Conservation (phyloP, 2,329 filamentous ascomycete species). For the Eutypa lata region DNA sequence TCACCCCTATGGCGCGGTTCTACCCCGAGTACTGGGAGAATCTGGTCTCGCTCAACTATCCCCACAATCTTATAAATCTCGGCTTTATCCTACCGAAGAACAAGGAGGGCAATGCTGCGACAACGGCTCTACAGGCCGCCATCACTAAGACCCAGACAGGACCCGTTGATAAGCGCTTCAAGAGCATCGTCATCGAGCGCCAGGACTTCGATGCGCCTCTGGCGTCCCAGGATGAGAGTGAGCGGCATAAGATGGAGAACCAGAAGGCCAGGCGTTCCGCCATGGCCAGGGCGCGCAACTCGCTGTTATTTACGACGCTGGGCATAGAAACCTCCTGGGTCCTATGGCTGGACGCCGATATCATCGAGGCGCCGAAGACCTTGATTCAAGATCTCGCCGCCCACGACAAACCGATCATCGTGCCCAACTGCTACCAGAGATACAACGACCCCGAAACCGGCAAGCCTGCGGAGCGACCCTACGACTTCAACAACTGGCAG, state of each 20-base stretch:
- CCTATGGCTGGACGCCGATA: constrained; percentile 90
- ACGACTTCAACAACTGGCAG: constrained; percentile 98
- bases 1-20: constrained; percentile 91
- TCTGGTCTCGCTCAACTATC: constrained; percentile 76
- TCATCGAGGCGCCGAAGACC: constrained; percentile 79
- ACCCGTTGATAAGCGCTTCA: constrained; percentile 77
- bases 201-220: constrained; percentile 90
- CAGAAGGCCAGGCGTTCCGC: constrained; percentile 83
- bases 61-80: constrained; percentile 89
- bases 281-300: constrained; percentile 93
- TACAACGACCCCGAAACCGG: constrained; percentile 69
- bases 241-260: constrained; percentile 87
- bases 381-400: constrained; percentile 88
- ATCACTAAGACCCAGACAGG: constrained; percentile 85
- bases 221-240: constrained; percentile 75
- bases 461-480: constrained; percentile 72
- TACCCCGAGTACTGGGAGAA: constrained; percentile 97
- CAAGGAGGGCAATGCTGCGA: constrained; percentile 85
- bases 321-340: constrained; percentile 93
- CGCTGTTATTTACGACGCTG: constrained; percentile 89
- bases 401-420: constrained; percentile 87
- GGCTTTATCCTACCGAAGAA: constrained; percentile 96
- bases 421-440: constrained; percentile 92
- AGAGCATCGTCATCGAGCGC: constrained; percentile 87
- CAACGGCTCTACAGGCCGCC: constrained; percentile 75